These are phyloP conservation scores for Tylopilus rubrobrunneus DNA, from an alignment of 768 basidiomycete genomes.

Conservation along the genomic window DNA sequence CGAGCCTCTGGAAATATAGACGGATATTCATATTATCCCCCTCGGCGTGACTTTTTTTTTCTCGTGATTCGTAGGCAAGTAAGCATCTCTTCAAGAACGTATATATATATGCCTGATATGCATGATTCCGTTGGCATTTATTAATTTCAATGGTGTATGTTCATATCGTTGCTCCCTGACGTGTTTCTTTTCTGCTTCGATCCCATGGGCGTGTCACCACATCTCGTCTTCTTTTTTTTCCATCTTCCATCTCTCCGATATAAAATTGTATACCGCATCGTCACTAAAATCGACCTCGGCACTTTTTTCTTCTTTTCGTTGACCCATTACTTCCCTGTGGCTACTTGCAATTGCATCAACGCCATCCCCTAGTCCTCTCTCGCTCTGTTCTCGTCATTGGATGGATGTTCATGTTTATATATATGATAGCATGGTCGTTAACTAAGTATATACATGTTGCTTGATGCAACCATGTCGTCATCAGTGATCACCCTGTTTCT, in stretches of 20 bases:
- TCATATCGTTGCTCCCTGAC: constrained; percentile 6
- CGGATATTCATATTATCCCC: not conserved
- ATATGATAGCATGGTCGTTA: constrained; percentile 18
- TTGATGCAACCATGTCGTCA: constrained; percentile 21
- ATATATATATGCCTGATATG: constrained; percentile 24
- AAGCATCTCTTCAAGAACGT: constrained; percentile 17
- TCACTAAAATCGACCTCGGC: constrained; percentile 12
- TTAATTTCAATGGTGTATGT: constrained; percentile 18
- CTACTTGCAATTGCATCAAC: too few relatives aligned
- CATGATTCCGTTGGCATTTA: constrained; percentile 22
- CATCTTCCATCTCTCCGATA: constrained; percentile 10
- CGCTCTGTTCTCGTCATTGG: not conserved
- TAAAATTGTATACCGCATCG: constrained; percentile 29
- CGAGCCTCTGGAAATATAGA: constrained; percentile 81
- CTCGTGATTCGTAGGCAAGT: constrained; percentile 15
- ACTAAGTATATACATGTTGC: constrained; percentile 24
- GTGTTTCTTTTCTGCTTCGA: constrained; percentile 4
- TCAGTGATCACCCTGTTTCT: not conserved
- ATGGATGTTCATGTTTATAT: constrained; percentile 6
- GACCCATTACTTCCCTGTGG: not conserved
- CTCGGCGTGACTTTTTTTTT: too few relatives aligned
- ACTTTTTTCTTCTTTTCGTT: not conserved
- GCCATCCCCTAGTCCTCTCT: too few relatives aligned
- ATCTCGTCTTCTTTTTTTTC: not conserved
- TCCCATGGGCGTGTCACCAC: constrained; percentile 11